Evolutionary conservation across 176 grass and related monocot species (phyloP).

Genomic region (Ampelocalamus luodianensis): DNA sequence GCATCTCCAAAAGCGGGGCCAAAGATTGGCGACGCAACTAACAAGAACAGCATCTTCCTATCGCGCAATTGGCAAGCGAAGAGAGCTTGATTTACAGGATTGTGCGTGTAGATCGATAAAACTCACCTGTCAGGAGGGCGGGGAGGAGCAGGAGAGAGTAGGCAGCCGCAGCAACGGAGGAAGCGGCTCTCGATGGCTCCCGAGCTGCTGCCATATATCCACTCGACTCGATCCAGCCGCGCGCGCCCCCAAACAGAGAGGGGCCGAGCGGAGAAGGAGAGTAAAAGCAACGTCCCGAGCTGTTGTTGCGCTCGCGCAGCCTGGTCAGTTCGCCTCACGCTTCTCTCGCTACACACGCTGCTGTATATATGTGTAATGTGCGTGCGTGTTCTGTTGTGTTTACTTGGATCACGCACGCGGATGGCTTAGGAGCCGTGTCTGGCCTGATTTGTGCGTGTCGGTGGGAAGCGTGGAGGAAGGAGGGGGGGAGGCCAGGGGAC

Average conservation of each 20-base stretch:
- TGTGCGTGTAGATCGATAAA: not conserved
- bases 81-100: not conserved
- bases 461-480: not conserved
- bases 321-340: not conserved
- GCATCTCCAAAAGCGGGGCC: not conserved
- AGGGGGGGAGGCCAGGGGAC: not conserved
- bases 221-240: not conserved
- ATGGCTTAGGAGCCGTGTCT: not conserved
- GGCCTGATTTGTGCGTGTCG: not conserved
- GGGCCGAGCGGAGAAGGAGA: not conserved
- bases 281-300: too few species aligned
- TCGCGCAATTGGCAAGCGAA: too few species aligned
- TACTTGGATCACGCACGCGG: not conserved
- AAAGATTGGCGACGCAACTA: not conserved
- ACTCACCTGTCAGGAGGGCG: constrained; percentile 37
- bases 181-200: not conserved
- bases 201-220: not conserved
- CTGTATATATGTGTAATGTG: not conserved
- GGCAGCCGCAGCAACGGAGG: not conserved
- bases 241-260: not conserved
- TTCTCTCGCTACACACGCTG: not conserved
- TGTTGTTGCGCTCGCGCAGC: not conserved
- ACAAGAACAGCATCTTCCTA: not conserved
- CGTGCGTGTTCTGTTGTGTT: not conserved
- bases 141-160: constrained; percentile 12